Percentiles rank a stretch among this genome's conserved stretches.
Conservation (phyloP, 352 stramenopile genomes). For the Phytopythium mirpurense region DNA sequence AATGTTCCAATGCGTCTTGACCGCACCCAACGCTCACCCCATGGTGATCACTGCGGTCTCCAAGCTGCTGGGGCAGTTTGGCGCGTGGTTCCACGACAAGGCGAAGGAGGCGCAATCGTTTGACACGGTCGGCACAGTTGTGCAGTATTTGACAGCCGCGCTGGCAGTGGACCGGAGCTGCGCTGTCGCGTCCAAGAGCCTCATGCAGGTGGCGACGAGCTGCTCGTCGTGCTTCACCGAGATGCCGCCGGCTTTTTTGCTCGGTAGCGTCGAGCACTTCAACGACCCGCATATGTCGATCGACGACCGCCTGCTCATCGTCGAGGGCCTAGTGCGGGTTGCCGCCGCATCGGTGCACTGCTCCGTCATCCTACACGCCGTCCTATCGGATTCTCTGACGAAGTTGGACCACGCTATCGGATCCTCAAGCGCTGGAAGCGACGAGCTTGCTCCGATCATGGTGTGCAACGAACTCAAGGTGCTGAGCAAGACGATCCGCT, state of each 20-base stretch:
- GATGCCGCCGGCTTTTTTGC: conserved; percentile 36
- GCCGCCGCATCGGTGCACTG: conserved; percentile 42
- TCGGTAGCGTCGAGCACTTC: conserved; percentile 47
- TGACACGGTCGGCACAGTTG: conserved; percentile 34
- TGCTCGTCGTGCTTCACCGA: conserved; percentile 40
- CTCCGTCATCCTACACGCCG: conserved; percentile 38
- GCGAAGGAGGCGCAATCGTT: conserved; percentile 23
- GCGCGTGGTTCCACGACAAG: conserved; percentile 46
- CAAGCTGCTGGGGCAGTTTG: conserved; percentile 54
- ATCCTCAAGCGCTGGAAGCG: conserved; percentile 9
- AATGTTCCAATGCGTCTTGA: conserved; percentile 37
- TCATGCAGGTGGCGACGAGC: conserved; percentile 61
- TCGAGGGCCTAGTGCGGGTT: conserved; percentile 58
- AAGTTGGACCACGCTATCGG: conserved; percentile 43
- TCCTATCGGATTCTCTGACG: conserved; percentile 41
- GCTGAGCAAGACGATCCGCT: conserved; percentile 58
- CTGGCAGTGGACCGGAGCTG: conserved; percentile 29
- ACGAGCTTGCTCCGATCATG: conserved; percentile 12
- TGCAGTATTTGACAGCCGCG: conserved; percentile 53
- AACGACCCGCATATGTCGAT: conserved; percentile 30
- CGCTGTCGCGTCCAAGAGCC: conserved; percentile 51
- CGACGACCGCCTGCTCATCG: conserved; percentile 50
- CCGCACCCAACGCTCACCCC: conserved; percentile 20
- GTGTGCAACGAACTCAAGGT: conserved; percentile 64
- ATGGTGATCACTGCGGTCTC: conserved; percentile 41